A percentile compares a stretch with the other conserved stretches of the same genome.
These are phyloP conservation scores for Fragosphaeria purpurea DNA, from an alignment of 2,329 filamentous ascomycete species.

Conservation along the genomic window DNA sequence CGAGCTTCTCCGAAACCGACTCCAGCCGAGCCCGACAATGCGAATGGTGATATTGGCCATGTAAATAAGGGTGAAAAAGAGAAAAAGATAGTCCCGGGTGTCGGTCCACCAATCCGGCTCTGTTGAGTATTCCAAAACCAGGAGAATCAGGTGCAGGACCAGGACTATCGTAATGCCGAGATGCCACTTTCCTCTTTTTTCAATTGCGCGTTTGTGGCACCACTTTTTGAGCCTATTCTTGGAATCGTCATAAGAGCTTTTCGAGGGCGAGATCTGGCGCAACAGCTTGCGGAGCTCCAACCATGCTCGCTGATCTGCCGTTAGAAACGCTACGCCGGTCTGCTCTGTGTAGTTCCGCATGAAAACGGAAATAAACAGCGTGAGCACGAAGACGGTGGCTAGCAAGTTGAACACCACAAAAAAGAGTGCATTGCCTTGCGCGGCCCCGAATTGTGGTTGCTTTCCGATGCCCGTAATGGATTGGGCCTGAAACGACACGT, in stretches of 20 bases:
- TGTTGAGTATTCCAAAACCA: slow-evolving; percentile 77
- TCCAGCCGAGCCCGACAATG: slow-evolving; percentile 82
- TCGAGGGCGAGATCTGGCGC: slow-evolving; percentile 87
- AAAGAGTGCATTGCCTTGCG: slow-evolving; percentile 82
- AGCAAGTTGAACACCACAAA: slow-evolving; percentile 95
- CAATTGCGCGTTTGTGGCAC: slow-evolving; percentile 90
- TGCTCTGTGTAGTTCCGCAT: slow-evolving; percentile 99
- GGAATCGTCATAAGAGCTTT: slow-evolving; percentile 72
- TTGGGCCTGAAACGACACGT: slow-evolving; percentile 80
- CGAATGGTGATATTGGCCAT: slow-evolving; percentile 74
- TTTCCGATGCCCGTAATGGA: slow-evolving; percentile 65
- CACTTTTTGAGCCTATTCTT: slow-evolving; percentile 75
- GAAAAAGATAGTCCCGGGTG: slow-evolving; percentile 65
- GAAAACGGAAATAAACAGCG: slow-evolving; percentile 95
- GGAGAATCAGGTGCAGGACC: slow-evolving; percentile 69
- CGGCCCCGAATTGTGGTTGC: slow-evolving; percentile 60
- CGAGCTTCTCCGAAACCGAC: slow-evolving; percentile 79
- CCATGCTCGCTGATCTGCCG: slow-evolving; percentile 93
- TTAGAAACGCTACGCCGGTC: slow-evolving; percentile 92
- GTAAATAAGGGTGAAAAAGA: slow-evolving; percentile 73
- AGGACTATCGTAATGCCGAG: slow-evolving; percentile 68
- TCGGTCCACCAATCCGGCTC: slow-evolving; percentile 62
- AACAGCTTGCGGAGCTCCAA: slow-evolving; percentile 86
- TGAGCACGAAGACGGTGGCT: slow-evolving; percentile 91
- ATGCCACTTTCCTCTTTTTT: slow-evolving; percentile 92